A percentile compares a stretch with the other conserved stretches of the same genome.
phyloP scores from a whole-genome alignment of 805 yeast species.

The Zygosaccharomyces siamensis region DNA sequence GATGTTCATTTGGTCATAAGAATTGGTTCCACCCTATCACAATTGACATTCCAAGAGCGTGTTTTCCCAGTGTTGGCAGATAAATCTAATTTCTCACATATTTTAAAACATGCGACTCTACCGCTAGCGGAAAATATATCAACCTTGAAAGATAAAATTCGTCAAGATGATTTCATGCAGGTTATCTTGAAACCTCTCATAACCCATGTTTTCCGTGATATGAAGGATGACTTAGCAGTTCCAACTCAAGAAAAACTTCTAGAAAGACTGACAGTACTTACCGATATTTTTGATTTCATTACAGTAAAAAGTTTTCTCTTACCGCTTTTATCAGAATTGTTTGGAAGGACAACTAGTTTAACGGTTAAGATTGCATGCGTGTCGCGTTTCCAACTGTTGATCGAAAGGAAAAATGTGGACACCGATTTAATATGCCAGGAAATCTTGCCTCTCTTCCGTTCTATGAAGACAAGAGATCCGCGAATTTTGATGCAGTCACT shows the following conservation, averaged over 20 bases:
- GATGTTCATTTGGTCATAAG: constrained; percentile 50
- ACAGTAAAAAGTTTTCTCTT: constrained; percentile 69
- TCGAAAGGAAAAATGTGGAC: constrained; percentile 60
- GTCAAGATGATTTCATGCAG: constrained; percentile 45
- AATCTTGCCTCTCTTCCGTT: constrained; percentile 70
- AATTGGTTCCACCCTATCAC: constrained; percentile 64
- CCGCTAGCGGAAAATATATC: constrained; percentile 46
- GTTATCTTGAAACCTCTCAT: constrained; percentile 28
- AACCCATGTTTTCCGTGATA: constrained; percentile 24
- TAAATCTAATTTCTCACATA: constrained; percentile 17
- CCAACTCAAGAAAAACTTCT: constrained; percentile 51
- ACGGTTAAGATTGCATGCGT: constrained; percentile 71
- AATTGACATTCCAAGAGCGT: constrained; percentile 70
- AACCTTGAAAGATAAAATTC: constrained; percentile 46
- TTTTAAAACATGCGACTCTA: constrained; percentile 27
- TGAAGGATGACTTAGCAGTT: constrained; percentile 22
- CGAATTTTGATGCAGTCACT: constrained; percentile 51
- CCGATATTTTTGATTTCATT: constrained; percentile 56
- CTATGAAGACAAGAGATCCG: constrained; percentile 73
- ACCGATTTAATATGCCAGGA: constrained; percentile 68
- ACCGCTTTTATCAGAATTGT: constrained; percentile 66
- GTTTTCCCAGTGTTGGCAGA: constrained; percentile 43
- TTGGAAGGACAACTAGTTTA: constrained; percentile 78
- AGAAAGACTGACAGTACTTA: constrained; percentile 38
- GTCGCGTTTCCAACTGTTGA: constrained; percentile 51